A percentile compares a stretch with the other conserved stretches of the same genome.
phyloP scores from a whole-genome alignment of 176 grass and related monocot genomes.

The Tuctoria greenei region DNA sequence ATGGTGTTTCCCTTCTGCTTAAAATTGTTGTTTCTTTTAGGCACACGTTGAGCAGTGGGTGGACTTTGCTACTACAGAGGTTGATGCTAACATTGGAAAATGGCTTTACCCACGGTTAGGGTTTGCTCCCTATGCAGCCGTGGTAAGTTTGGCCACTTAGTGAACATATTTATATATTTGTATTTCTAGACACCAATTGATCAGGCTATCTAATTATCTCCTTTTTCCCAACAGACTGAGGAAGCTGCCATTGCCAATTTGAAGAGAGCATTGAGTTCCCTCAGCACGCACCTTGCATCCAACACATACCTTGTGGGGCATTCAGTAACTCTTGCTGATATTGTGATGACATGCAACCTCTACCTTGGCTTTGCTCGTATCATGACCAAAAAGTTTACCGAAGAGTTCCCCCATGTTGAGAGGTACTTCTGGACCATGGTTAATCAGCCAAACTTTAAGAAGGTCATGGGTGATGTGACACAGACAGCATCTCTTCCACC shows the following conservation, averaged over 20 bases:
- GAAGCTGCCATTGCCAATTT: slow-evolving; percentile 49
- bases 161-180: background rate
- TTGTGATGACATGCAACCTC: slow-evolving; percentile 80
- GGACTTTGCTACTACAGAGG: slow-evolving; percentile 62
- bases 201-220: background rate
- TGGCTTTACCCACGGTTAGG: slow-evolving; percentile 67
- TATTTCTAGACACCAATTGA: background rate
- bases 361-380: slow-evolving; percentile 47
- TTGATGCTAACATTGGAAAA: slow-evolving; percentile 56
- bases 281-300: slow-evolving; percentile 70
- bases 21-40: slow-evolving; percentile 31
- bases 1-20: background rate
- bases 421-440: slow-evolving; percentile 92
- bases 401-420: slow-evolving; percentile 77
- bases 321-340: slow-evolving; percentile 74
- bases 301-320: slow-evolving; percentile 78
- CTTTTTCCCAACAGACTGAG: slow-evolving; percentile 43
- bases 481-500: slow-evolving; percentile 60
- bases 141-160: slow-evolving; percentile 31
- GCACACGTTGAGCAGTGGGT: slow-evolving; percentile 82
- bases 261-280: slow-evolving; percentile 66
- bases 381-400: slow-evolving; percentile 75
- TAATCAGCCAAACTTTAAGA: slow-evolving; percentile 75
- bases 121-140: slow-evolving; percentile 33
- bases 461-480: slow-evolving; percentile 62